phyloP scores from a whole-genome alignment of 2,329 filamentous ascomycete genomes.

The Verruconis gallopava region DNA sequence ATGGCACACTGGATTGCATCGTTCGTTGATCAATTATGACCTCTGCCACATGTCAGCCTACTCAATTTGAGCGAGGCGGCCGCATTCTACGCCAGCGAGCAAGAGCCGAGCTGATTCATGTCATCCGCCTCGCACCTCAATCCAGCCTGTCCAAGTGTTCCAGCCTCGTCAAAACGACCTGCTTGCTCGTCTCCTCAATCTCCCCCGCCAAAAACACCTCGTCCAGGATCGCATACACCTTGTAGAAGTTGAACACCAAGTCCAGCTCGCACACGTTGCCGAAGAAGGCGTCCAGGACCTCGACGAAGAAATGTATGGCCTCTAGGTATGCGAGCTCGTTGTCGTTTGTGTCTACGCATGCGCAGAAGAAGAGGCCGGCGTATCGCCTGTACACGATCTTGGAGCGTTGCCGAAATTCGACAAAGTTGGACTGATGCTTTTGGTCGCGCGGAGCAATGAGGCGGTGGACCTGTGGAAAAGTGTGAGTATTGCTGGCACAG shows the following conservation, averaged over 20 bases:
- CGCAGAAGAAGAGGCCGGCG: conserved; percentile 97
- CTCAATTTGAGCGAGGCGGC: too few relatives aligned
- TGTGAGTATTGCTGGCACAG: too few relatives aligned
- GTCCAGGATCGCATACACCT: conserved; percentile 92
- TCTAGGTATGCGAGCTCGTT: conserved; percentile 96
- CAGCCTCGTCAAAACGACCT: conserved; percentile 84
- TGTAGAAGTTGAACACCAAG: conserved; percentile 63
- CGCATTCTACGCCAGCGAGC: too few relatives aligned
- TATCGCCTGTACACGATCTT: conserved; percentile 98
- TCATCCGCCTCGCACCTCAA: too few relatives aligned
- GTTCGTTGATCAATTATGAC: too few relatives aligned
- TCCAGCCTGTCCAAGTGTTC: conserved; percentile 96
- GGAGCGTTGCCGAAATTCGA: conserved; percentile 76
- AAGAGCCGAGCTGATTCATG: too few relatives aligned
- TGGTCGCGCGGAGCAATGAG: conserved; percentile 95
- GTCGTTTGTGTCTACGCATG: conserved; percentile 96
- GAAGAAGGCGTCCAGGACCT: conserved; percentile 96
- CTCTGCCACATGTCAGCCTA: too few relatives aligned
- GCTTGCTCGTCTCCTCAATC: conserved; percentile 97
- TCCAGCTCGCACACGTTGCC: conserved; percentile 98
- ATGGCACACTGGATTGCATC: too few relatives aligned
- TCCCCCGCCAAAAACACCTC: conserved; percentile 96
- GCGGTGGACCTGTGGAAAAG: conserved; percentile 90
- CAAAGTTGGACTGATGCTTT: conserved; percentile 99
- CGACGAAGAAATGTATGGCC: conserved; percentile 98